phyloP scores from a whole-genome alignment of 1,284 basidiomycete genomes.

The Agroathelia rolfsii region DNA sequence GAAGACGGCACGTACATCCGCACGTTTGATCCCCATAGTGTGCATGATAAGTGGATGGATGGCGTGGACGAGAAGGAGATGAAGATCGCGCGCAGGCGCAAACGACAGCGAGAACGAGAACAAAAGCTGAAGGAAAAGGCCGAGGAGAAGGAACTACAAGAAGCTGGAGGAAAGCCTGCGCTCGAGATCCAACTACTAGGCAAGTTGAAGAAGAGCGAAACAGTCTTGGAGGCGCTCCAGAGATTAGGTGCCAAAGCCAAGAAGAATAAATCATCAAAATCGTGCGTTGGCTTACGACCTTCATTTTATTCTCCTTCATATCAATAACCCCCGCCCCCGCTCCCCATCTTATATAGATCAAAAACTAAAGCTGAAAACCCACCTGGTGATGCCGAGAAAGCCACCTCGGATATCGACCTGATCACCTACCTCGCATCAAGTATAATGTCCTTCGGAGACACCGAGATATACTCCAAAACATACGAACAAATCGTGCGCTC shows the following conservation, averaged over 20 bases:
- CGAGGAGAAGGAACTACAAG: slow-evolving; percentile 60
- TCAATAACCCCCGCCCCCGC: slow-evolving; percentile 6
- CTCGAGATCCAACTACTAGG: slow-evolving; percentile 63
- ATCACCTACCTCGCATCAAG: slow-evolving; percentile 77
- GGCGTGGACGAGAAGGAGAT: slow-evolving; percentile 83
- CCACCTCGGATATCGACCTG: slow-evolving; percentile 59
- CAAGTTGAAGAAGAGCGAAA: slow-evolving; percentile 82
- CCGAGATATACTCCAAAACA: slow-evolving; percentile 74
- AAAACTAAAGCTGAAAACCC: slow-evolving; percentile 28
- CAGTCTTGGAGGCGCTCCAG: slow-evolving; percentile 83
- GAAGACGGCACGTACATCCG: slow-evolving; percentile 86
- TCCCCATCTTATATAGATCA: slow-evolving; percentile 1
- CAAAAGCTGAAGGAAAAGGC: slow-evolving; percentile 63
- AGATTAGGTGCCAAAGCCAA: slow-evolving; percentile 71
- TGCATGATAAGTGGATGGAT: slow-evolving; percentile 94
- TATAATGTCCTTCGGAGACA: slow-evolving; percentile 74
- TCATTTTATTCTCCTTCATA: slow-evolving; percentile 1
- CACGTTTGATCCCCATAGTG: slow-evolving; percentile 82
- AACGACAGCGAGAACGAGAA: slow-evolving; percentile 57
- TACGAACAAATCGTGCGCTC: slow-evolving; percentile 75
- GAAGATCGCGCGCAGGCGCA: slow-evolving; percentile 66
- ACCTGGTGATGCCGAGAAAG: slow-evolving; percentile 18
- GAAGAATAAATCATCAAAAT: slow-evolving; percentile 37
- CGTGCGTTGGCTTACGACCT: too few relatives aligned
- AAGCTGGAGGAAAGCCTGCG: slow-evolving; percentile 56